Evolutionary conservation across 2,329 filamentous ascomycete genomes (phyloP).

Genomic region (Alternaria sp.): DNA sequence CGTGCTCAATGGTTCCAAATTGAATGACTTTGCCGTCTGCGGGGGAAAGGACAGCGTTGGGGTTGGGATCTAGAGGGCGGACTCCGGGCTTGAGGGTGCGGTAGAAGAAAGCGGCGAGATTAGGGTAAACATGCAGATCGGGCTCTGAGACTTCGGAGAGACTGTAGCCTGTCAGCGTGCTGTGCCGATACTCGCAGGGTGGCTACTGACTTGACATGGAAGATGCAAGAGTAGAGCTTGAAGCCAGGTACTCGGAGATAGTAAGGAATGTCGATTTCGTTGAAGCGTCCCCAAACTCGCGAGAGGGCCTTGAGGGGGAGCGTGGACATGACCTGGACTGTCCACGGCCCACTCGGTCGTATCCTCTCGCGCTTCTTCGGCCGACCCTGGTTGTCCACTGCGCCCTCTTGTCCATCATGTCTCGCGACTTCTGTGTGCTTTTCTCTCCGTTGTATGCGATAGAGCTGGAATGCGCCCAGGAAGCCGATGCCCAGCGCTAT

Average conservation of each 20-base stretch:
- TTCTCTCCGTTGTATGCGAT: constrained; percentile 70
- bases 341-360: constrained; percentile 87
- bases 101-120: constrained; percentile 97
- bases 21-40: constrained; percentile 91
- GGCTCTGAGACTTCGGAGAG: constrained; percentile 86
- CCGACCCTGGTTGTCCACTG: constrained; percentile 50
- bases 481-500: constrained; percentile 86
- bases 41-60: constrained; percentile 82
- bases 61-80: constrained; percentile 82
- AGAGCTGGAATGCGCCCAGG: constrained; percentile 82
- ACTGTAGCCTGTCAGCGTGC: constrained; percentile 54
- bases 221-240: constrained; percentile 87
- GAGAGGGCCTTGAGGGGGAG: constrained; percentile 90
- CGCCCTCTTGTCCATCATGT: constrained; percentile 57
- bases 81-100: constrained; percentile 88
- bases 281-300: constrained; percentile 88
- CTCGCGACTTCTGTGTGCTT: constrained; percentile 53
- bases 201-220: constrained; percentile 75
- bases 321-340: constrained; percentile 92
- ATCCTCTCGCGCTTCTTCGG: constrained; percentile 68
- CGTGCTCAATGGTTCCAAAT: constrained; percentile 88
- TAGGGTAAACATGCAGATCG: constrained; percentile 88
- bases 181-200: constrained; percentile 21
- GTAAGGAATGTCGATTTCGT: constrained; percentile 87
- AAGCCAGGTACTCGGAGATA: constrained; percentile 88